Evolutionary conservation across 495 filamentous ascomycete genomes (phyloP).

Genomic region (Podospora tetraspora): DNA sequence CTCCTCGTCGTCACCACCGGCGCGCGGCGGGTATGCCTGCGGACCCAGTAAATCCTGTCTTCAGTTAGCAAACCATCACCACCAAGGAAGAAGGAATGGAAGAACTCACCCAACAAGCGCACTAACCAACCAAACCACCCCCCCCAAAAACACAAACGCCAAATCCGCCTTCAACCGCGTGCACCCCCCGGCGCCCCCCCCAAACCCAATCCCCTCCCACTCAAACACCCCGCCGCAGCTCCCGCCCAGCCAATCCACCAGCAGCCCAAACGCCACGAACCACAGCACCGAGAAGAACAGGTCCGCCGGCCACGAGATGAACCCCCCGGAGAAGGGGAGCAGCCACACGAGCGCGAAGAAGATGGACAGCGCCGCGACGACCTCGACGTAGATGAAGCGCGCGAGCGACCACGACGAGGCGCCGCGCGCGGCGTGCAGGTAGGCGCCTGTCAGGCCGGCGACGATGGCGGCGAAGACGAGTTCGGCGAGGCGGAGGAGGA

Average conservation of each 20-base stretch:
- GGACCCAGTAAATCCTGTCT: conserved; percentile 40
- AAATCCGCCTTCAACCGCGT: conserved; percentile 60
- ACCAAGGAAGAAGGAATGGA: neutral
- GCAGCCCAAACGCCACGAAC: conserved; percentile 60
- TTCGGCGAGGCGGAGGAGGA: conserved; percentile 44
- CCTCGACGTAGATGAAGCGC: conserved; percentile 46
- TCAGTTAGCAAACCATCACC: neutral
- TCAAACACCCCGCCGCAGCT: conserved; percentile 72
- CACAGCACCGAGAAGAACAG: conserved; percentile 55
- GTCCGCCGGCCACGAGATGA: conserved; percentile 50
- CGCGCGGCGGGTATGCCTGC: conserved; percentile 23
- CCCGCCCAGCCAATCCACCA: conserved; percentile 48
- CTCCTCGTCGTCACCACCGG: conserved; percentile 26
- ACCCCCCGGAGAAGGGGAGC: conserved; percentile 40
- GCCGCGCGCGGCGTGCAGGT: conserved; percentile 32
- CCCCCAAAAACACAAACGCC: conserved; percentile 64
- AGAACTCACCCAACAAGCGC: conserved; percentile 41
- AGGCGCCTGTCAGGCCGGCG: conserved; percentile 43
- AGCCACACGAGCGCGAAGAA: conserved; percentile 46
- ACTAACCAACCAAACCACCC: conserved; percentile 60
- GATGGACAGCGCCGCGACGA: conserved; percentile 43
- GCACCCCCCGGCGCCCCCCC: conserved; percentile 57
- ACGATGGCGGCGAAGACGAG: conserved; percentile 45
- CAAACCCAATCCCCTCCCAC: conserved; percentile 84
- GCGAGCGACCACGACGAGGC: conserved; percentile 34